A percentile compares a stretch with the other conserved stretches of the same genome.
phyloP scores from a whole-genome alignment of 2,329 filamentous ascomycete genomes.

The Phialophora verrucosa region DNA sequence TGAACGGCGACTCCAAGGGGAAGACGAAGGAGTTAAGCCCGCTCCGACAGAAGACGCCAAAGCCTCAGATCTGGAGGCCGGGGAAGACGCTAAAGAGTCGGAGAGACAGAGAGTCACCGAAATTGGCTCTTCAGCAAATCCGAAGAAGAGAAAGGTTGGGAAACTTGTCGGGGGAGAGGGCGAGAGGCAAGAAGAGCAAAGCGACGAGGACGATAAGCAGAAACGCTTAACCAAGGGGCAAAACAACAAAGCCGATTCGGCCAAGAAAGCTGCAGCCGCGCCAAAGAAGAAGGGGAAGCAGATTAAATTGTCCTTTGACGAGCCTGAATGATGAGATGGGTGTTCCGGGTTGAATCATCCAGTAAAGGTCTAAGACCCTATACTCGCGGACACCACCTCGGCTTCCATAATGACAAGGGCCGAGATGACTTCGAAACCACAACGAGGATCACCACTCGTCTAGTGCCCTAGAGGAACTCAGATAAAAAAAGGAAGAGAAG shows the following conservation, averaged over 20 bases:
- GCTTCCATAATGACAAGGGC: background rate
- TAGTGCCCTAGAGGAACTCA: background rate
- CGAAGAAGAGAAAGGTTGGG: conserved; percentile 37
- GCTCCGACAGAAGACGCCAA: background rate
- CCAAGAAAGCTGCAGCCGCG: conserved; percentile 15
- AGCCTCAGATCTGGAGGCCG: conserved; percentile 1
- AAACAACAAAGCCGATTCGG: conserved; percentile 7
- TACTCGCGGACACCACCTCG: background rate
- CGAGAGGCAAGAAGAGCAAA: conserved; percentile 5
- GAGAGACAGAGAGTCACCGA: conserved; percentile 34
- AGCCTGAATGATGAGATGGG: conserved; percentile 29
- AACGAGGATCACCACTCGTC: background rate
- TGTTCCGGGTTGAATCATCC: background rate
- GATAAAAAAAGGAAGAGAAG: background rate
- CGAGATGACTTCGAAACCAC: background rate
- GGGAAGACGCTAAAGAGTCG: background rate
- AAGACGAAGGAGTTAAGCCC: background rate
- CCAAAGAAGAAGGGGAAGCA: conserved; percentile 39
- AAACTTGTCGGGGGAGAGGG: conserved; percentile 37
- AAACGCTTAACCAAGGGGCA: conserved; percentile 9
- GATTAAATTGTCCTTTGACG: conserved; percentile 40
- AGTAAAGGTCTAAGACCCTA: background rate
- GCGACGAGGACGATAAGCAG: background rate
- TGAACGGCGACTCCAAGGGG: conserved; percentile 30
- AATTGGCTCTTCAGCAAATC: conserved; percentile 25